These are phyloP conservation scores for Helotiales sp. DNA, from an alignment of 2,329 filamentous ascomycete genomes.

Conservation along the genomic window DNA sequence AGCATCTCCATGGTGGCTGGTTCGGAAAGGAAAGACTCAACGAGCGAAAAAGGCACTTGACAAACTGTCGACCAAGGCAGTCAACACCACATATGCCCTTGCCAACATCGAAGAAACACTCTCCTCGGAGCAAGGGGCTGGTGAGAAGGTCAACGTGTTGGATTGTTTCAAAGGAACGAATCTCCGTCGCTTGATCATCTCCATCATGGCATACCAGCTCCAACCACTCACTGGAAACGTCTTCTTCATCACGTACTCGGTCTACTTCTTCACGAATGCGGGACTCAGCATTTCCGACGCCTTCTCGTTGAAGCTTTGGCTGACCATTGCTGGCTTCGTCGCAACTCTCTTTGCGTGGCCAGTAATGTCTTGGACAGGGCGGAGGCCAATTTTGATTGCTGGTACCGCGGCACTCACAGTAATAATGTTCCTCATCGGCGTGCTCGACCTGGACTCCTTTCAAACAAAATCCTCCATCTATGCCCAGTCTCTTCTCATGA, in stretches of 20 bases:
- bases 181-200: background rate
- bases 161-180: constrained; percentile 1
- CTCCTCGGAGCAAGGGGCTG: background rate
- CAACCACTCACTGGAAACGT: constrained; percentile 2
- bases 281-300: background rate
- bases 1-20: constrained; percentile 3
- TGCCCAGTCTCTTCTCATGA: background rate
- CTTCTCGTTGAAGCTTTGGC: constrained; percentile 1
- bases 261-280: constrained; percentile 2
- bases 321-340: constrained; percentile 1
- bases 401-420: background rate
- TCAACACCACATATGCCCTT: background rate
- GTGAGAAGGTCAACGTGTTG: background rate
- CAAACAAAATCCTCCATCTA: background rate
- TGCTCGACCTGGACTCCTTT: background rate
- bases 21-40: background rate
- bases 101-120: background rate
- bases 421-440: background rate
- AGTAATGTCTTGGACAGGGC: background rate
- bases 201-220: constrained; percentile 2
- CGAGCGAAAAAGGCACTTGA: background rate
- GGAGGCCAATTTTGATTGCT: constrained; percentile 1
- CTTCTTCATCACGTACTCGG: constrained; percentile 2
- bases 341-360: constrained; percentile 1
- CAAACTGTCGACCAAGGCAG: background rate